phyloP scores from a whole-genome alignment of 208 protist species.

The Polymyxa betae region DNA sequence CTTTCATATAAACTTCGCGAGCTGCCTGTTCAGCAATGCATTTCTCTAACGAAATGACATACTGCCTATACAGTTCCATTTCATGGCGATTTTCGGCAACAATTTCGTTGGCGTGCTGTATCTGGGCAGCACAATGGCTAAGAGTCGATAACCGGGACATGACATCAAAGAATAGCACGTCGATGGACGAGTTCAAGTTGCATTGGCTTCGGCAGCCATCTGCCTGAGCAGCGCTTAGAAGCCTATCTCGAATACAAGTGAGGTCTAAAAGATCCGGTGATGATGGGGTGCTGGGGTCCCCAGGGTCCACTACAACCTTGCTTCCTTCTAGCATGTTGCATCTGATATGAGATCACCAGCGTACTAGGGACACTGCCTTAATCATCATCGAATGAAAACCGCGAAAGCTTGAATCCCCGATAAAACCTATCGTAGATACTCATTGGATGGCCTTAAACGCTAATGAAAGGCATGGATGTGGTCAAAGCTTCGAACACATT shows the following conservation, averaged over 20 bases:
- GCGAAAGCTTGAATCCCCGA: too few relatives aligned
- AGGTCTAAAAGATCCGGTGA: constrained; percentile 33
- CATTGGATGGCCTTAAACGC: too few relatives aligned
- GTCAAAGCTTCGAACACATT: too few relatives aligned
- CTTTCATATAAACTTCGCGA: neutral
- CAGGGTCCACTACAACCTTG: too few relatives aligned
- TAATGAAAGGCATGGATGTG: too few relatives aligned
- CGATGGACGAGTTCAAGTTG: neutral
- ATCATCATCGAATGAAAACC: too few relatives aligned
- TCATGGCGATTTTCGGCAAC: neutral
- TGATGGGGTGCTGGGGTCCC: neutral
- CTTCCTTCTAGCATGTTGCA: too few relatives aligned
- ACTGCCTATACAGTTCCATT: neutral
- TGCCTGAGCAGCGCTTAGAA: neutral
- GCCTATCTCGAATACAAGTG: neutral
- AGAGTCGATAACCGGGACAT: neutral
- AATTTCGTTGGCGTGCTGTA: neutral
- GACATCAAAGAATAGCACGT: neutral
- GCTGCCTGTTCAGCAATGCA: neutral
- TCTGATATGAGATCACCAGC: too few relatives aligned
- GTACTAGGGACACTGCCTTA: too few relatives aligned
- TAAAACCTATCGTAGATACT: too few relatives aligned
- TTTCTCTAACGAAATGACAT: neutral
- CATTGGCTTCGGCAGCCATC: neutral
- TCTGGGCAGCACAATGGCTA: neutral